Conservation (phyloP, 148 eudicot species). For the Camellia granthamiana region DNA sequence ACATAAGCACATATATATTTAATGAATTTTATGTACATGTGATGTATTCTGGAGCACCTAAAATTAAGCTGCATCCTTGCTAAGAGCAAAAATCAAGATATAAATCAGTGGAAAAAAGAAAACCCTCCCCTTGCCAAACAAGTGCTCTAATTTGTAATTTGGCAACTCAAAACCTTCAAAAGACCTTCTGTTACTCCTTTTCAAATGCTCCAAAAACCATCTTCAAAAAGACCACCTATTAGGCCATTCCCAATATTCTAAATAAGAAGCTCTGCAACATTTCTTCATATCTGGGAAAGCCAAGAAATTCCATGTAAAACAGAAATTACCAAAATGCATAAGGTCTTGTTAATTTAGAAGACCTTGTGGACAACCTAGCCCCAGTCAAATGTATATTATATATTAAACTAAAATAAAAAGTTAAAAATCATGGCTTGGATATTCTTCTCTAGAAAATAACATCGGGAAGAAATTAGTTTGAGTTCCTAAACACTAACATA, state of each 20-base stretch:
- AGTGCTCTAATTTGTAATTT: background rate
- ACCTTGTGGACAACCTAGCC: background rate
- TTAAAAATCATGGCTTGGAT: background rate
- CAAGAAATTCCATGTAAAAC: background rate
- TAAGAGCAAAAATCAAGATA: background rate
- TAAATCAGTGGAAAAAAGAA: background rate
- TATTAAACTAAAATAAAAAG: background rate
- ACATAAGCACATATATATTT: background rate
- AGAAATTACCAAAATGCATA: background rate
- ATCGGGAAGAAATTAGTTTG: background rate
- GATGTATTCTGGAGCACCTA: background rate
- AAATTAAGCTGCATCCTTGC: background rate
- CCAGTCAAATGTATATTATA: background rate
- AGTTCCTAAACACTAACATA: background rate
- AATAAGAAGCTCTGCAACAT: background rate
- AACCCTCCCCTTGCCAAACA: background rate
- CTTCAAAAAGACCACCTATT: background rate
- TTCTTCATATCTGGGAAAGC: background rate
- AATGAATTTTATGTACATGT: background rate
- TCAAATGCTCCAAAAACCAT: background rate
- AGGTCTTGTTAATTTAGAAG: background rate
- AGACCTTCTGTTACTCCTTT: background rate
- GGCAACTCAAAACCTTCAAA: background rate
- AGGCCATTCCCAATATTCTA: background rate
- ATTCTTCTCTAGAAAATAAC: background rate